Conservation (phyloP, 192 early-diverging fungal species). For the Coemansia sp. region DNA sequence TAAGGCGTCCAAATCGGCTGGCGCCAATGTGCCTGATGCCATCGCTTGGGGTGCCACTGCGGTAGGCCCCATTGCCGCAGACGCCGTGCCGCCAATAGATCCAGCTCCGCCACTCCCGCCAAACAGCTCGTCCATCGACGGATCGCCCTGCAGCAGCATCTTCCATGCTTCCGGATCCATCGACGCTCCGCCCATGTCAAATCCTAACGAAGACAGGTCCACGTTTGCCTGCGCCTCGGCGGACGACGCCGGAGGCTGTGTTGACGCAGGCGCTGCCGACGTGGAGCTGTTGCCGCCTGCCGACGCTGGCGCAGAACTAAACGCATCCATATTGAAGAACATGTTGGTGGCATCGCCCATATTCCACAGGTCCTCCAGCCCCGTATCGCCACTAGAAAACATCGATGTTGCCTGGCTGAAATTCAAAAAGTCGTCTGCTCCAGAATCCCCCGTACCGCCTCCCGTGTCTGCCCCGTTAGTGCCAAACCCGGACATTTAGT, state of each 20-base stretch:
- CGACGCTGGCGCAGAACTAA: constrained; percentile 31
- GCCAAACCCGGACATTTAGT: constrained; percentile 8
- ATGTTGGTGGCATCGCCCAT: constrained; percentile 36
- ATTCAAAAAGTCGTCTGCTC: constrained; percentile 22
- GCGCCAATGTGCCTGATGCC: constrained; percentile 28
- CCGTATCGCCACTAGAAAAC: constrained; percentile 12
- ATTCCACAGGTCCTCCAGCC: constrained; percentile 40
- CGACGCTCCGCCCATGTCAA: constrained; percentile 35
- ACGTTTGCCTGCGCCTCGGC: not conserved
- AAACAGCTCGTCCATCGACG: constrained; percentile 32
- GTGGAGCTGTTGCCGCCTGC: constrained; percentile 8
- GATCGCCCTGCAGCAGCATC: constrained; percentile 40
- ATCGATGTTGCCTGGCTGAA: constrained; percentile 16
- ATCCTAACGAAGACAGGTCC: constrained; percentile 31
- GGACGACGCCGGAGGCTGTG: not conserved
- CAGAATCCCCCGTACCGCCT: not conserved
- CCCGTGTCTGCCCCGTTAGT: constrained; percentile 10
- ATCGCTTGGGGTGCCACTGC: not conserved
- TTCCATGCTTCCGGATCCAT: constrained; percentile 36
- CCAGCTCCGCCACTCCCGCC: constrained; percentile 3
- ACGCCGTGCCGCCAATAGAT: not conserved
- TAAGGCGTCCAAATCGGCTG: constrained; percentile 40
- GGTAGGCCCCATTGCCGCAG: constrained; percentile 2
- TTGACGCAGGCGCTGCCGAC: not conserved
- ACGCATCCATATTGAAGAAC: constrained; percentile 54